A percentile compares a stretch with the other conserved stretches of the same genome.
These are phyloP conservation scores for Pleomassaria siparia DNA, from an alignment of 2,329 filamentous ascomycete genomes.

Conservation along the genomic window DNA sequence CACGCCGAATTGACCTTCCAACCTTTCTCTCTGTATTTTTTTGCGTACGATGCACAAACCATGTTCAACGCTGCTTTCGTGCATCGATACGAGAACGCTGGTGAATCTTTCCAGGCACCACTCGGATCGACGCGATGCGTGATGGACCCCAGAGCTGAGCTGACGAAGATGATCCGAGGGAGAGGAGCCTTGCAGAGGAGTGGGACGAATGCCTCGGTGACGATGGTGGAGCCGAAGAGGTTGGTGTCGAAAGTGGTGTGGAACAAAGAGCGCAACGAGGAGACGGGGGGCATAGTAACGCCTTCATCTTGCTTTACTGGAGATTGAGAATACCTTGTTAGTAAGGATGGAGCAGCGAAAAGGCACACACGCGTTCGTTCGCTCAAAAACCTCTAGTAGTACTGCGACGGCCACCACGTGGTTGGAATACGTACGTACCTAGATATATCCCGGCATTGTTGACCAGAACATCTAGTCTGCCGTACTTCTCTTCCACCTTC, in stretches of 20 bases:
- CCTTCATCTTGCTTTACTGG: too few species aligned
- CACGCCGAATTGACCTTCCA: constrained; percentile 13
- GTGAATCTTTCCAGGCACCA: not conserved
- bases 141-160: constrained; percentile 9
- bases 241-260: constrained; percentile 12
- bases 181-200: constrained; percentile 5
- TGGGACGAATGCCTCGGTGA: constrained; percentile 12
- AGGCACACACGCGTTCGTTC: too few species aligned
- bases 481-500: constrained; percentile 10
- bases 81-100: not conserved
- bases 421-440: not conserved
- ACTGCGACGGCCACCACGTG: too few species aligned
- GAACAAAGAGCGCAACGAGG: not conserved
- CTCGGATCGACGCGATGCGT: not conserved
- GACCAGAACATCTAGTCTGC: constrained; percentile 14
- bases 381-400: too few species aligned
- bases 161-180: constrained; percentile 10
- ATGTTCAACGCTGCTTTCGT: constrained; percentile 15
- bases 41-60: constrained; percentile 7
- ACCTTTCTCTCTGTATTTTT: constrained; percentile 1
- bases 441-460: constrained; percentile 19
- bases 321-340: too few species aligned
- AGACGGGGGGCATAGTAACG: too few species aligned
- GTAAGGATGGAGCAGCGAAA: too few species aligned
- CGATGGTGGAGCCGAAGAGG: constrained; percentile 7